A percentile compares a stretch with the other conserved stretches of the same genome.
Conservation (phyloP, 352 stramenopile species). For the Globisporangium takayamanum region DNA sequence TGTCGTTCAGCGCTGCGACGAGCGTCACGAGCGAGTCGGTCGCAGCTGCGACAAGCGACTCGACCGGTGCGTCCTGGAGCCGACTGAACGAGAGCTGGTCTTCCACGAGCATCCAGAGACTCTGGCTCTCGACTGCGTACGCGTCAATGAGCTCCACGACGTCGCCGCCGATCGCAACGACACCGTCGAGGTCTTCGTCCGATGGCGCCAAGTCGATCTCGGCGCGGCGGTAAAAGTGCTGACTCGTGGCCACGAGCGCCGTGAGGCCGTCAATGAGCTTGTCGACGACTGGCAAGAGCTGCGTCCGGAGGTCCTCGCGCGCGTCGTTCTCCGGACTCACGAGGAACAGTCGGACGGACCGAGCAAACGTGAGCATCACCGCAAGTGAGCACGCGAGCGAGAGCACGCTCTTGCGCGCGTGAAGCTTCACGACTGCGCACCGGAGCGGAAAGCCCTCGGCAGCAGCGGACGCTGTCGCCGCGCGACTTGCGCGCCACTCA, state of each 20-base stretch:
- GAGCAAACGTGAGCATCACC: slow-evolving; percentile 45
- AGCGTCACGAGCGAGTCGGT: slow-evolving; percentile 37
- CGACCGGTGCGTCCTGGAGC: slow-evolving; percentile 11
- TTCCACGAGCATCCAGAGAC: slow-evolving; percentile 33
- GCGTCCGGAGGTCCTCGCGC: slow-evolving; percentile 20
- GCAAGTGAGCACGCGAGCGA: slow-evolving; percentile 51
- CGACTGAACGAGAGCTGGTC: slow-evolving; percentile 25
- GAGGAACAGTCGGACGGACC: slow-evolving; percentile 24
- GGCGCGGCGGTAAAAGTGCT: slow-evolving; percentile 54
- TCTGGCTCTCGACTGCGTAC: slow-evolving; percentile 43
- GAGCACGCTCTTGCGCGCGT: slow-evolving; percentile 37
- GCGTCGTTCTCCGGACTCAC: slow-evolving; percentile 19
- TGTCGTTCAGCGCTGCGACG: slow-evolving; percentile 55
- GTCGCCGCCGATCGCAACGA: slow-evolving; percentile 55
- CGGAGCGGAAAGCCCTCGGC: slow-evolving; percentile 48
- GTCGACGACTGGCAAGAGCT: slow-evolving; percentile 31
- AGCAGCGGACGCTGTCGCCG: slow-evolving; percentile 11
- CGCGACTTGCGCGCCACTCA: slow-evolving; percentile 40
- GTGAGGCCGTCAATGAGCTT: slow-evolving; percentile 35
- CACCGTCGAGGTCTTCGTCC: slow-evolving; percentile 61
- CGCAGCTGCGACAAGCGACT: slow-evolving; percentile 40
- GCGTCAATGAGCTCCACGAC: slow-evolving; percentile 46
- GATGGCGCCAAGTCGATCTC: slow-evolving; percentile 64
- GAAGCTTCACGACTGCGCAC: slow-evolving; percentile 61
- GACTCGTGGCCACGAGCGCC: slow-evolving; percentile 32